These are phyloP conservation scores for Populus hybrid DNA, from an alignment of 441 rosid species.

Conservation along the genomic window DNA sequence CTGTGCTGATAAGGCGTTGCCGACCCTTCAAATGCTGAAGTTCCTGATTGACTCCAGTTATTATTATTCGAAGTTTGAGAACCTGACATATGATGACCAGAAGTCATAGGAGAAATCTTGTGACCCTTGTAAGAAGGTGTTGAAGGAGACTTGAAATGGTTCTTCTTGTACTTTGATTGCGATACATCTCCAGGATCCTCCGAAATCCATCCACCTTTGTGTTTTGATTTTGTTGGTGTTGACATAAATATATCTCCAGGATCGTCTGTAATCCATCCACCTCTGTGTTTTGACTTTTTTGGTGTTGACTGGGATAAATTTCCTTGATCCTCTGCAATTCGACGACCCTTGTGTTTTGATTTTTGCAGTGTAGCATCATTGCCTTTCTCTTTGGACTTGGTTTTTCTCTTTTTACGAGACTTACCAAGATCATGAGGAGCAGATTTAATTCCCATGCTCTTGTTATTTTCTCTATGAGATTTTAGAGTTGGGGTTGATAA, in stretches of 20 bases:
- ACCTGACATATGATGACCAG: constrained; percentile 25
- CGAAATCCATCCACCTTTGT: constrained; percentile 56
- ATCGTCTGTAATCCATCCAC: constrained; percentile 53
- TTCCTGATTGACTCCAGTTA: constrained; percentile 2
- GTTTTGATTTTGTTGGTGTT: constrained; percentile 40
- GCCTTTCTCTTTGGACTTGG: constrained; percentile 32
- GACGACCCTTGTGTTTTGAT: constrained; percentile 3
- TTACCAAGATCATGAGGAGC: constrained; percentile 49
- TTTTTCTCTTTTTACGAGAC: constrained; percentile 43
- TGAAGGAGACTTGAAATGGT: constrained; percentile 37
- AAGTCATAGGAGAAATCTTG: constrained; percentile 5
- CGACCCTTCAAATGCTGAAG: constrained; percentile 4
- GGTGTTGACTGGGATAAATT: constrained; percentile 22
- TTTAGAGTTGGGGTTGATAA: constrained; percentile 32
- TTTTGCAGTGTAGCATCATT: constrained; percentile 27
- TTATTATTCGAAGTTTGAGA: constrained; percentile 23
- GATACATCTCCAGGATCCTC: constrained; percentile 45
- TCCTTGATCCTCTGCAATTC: constrained; percentile 5
- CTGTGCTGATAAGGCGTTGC: constrained; percentile 23
- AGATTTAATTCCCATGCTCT: constrained; percentile 34
- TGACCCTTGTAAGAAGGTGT: constrained; percentile 30
- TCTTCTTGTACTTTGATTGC: constrained; percentile 30
- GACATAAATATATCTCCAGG: constrained; percentile 4
- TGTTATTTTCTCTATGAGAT: constrained; percentile 31
- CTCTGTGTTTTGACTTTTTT: constrained; percentile 44